Evolutionary conservation across 805 yeast species (phyloP).

Genomic region (Starmerella tilneyi): DNA sequence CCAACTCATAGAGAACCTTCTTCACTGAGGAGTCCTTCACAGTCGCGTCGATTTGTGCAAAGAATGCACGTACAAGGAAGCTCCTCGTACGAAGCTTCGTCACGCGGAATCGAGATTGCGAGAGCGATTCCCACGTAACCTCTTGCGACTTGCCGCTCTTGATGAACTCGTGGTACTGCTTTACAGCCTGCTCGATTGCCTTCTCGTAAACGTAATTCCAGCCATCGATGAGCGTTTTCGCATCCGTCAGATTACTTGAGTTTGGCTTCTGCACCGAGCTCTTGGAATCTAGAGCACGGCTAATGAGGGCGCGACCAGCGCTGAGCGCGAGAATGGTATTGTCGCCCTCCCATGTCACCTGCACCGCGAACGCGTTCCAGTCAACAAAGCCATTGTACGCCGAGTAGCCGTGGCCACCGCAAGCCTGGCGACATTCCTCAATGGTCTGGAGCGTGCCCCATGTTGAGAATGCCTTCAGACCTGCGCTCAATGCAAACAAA

Average conservation of each 20-base stretch:
- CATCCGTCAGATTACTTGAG: slow-evolving; percentile 26
- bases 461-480: slow-evolving; percentile 79
- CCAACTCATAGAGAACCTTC: slow-evolving; percentile 19
- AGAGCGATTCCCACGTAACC: slow-evolving; percentile 34
- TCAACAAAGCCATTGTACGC: slow-evolving; percentile 83
- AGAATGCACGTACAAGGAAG: slow-evolving; percentile 32
- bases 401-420: slow-evolving; percentile 95
- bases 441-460: slow-evolving; percentile 74
- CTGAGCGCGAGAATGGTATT: slow-evolving; percentile 77
- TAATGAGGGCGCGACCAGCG: slow-evolving; percentile 66
- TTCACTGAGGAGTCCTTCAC: slow-evolving; percentile 17
- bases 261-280: slow-evolving; percentile 15
- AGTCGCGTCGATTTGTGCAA: slow-evolving; percentile 12
- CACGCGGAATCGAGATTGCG: slow-evolving; percentile 35
- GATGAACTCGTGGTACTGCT: slow-evolving; percentile 25
- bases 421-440: slow-evolving; percentile 83
- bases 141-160: slow-evolving; percentile 25
- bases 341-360: slow-evolving; percentile 98
- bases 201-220: slow-evolving; percentile 33
- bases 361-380: slow-evolving; percentile 65
- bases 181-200: slow-evolving; percentile 31
- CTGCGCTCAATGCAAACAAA: slow-evolving; percentile 73
- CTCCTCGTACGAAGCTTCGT: slow-evolving; percentile 35
- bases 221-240: slow-evolving; percentile 29
- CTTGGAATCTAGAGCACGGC: slow-evolving; percentile 38